Conservation (phyloP, 2,329 filamentous ascomycete genomes). For the Sclerotinia spermophila region DNA sequence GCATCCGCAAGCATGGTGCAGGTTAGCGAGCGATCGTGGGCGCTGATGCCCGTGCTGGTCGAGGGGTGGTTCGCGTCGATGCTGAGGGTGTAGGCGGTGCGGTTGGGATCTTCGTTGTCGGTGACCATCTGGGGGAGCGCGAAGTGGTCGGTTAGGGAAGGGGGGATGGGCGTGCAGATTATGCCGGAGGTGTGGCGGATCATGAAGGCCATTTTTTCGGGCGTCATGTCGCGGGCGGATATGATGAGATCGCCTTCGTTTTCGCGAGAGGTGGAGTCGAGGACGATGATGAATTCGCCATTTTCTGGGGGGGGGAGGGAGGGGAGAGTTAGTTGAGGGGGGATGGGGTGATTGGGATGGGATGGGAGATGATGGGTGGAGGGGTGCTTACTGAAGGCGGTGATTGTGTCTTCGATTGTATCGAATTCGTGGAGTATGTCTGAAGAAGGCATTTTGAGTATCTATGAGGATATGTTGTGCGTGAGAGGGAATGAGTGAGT, state of each 20-base stretch:
- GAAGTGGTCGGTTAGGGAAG: slow-evolving; percentile 65
- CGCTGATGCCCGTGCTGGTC: slow-evolving; percentile 85
- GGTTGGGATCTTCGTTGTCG: slow-evolving; percentile 71
- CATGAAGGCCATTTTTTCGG: slow-evolving; percentile 93
- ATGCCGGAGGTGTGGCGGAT: slow-evolving; percentile 86
- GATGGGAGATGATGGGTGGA: neutral
- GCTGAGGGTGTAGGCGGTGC: slow-evolving; percentile 89
- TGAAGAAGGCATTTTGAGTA: slow-evolving; percentile 34
- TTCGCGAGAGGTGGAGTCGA: slow-evolving; percentile 88
- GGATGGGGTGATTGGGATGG: slow-evolving; percentile 17
- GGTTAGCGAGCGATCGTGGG: slow-evolving; percentile 79
- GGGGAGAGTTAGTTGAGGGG: slow-evolving; percentile 18
- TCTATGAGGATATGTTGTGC: neutral
- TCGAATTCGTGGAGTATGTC: slow-evolving; percentile 49
- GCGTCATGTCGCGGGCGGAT: slow-evolving; percentile 77
- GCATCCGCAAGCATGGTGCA: slow-evolving; percentile 74
- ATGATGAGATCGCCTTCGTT: slow-evolving; percentile 99
- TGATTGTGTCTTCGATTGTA: slow-evolving; percentile 61
- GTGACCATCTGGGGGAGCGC: slow-evolving; percentile 86
- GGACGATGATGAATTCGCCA: slow-evolving; percentile 92
- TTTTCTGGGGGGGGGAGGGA: slow-evolving; percentile 47
- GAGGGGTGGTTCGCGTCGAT: slow-evolving; percentile 72
- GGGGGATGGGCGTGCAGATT: slow-evolving; percentile 81
- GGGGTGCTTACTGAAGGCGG: slow-evolving; percentile 56
- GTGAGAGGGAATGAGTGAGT: neutral